Evolutionary conservation across 1,139 yeast species (phyloP), one percentile per base, ranked within the genome.

Genomic region (Pichia sp.): DNA sequence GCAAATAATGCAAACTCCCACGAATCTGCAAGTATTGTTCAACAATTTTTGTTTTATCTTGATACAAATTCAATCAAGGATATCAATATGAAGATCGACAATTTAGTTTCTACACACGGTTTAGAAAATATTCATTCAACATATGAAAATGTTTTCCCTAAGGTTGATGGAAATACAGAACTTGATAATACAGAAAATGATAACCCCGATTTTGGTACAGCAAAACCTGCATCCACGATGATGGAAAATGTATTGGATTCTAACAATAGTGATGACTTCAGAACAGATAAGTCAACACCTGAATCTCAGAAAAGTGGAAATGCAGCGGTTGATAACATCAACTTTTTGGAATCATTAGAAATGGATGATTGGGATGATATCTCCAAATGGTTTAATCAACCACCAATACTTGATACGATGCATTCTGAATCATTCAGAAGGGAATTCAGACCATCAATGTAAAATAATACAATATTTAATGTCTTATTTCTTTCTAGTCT

Each of bases 361-460:
- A 20, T 45, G 28, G 40, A 24, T 36, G 47, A 45, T 34, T 48
- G 52, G 49, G 42, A 45, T 17, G 42, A 39, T 37, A 37, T 48
- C 3, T 31, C 45, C 14, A 34, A 37, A 14, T 48, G 51, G 51
- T 48, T 48, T 22, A 42, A 33, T 14, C 46, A 48, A 22, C 12
- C 44, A 4, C 14, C 40, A 4, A 12, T 34, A 14, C 39, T 45
- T 12, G 46, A 39, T 12, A 33, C 41, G 1, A 6, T 35, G 1
- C 46, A 41, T 14, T 11, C 41, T 15, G 44, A 37, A 14, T 28
- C 33, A 6, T 36, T 42, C 15, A 28, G 32, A 36, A 21, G 22
- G 11, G 38, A 21, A n/a, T 32, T 42, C 27, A 27, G 24, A 21
- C 31, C 15, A 6, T 37, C 17, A 15, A 27, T 31, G 21, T 24